Base-by-base conservation (phyloP, 179 eudicot genomes). In the Beta lomatogona region DNA sequence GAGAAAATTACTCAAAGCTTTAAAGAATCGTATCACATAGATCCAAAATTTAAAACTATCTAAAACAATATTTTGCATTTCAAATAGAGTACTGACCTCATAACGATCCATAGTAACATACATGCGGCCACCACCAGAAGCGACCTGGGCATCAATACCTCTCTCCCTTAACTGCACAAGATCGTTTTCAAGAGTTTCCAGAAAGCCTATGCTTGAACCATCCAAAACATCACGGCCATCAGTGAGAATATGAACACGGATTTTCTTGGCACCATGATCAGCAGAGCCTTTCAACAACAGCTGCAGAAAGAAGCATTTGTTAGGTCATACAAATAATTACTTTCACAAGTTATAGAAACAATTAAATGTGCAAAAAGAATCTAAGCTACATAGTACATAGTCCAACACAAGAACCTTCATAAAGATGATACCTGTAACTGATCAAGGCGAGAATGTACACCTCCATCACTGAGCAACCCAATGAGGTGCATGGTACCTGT, bases 61-160 rank as follows among this genome's bases (percentile, higher is more conserved):
- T 48, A 48, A 48, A 6, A 48, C 8, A 48, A 48, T 48, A 48
- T 6, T 48, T 48, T 48, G 9, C 52, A 48, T 6, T 21, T 79
- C 13, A 12, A 44, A 72, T 10, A 77, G 71, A 50, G 9, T 11
- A 76, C 75, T 53, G 81, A 93, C 98, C 97, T 94, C 97, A 86
- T 94, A 93, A 68, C 98, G 95, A 79, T 94, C 98, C 98, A 94
- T 88, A 16, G 98, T 92, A 46, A 92, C 97, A 78, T 92, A 84
- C 98, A 94, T 94, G 31, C 97, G 95, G 71, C 98, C 97, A 81
- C 98, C 98, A 83, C 98, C 98, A 70, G 97, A 94, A 80, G 98
- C 98, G 65, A 92, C 71, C 82, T 87, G 84, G 8, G 97, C 95
- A 88, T 94, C 98, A 79, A 94, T 75, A 75, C 98, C 98, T 70